Evolutionary conservation across 495 filamentous ascomycete species (phyloP), one percentile per base, ranked within the genome.

Genomic region (Filosporella fistucella): DNA sequence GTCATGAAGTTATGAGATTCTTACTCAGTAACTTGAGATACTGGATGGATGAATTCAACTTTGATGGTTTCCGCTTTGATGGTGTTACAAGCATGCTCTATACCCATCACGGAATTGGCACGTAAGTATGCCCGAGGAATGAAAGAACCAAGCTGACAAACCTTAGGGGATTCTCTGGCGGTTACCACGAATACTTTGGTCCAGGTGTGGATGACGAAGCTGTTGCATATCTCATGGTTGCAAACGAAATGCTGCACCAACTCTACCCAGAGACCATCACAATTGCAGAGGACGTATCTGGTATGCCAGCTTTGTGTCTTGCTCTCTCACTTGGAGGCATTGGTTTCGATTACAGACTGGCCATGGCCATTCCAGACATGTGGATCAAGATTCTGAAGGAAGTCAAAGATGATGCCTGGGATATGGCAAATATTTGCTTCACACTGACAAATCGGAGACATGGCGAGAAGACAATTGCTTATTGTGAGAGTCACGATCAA

Each of bases 11-110:
- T 25, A 64, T 98, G 60, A 77, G 93, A 18, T 98, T 98, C 67
- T 72, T 98, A 46, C 70, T 98, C 34, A 95, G 89, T 66, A 98
- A 98, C 64, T 73, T 98, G 47, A 79, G 94, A 20, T 98, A 95
- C 71, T 98, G 94, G 87, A 96, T 98, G 91, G 93, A 98, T 47
- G 91, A 96, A 62, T 98, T 96, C 60, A 64, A 78, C 39, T 96
- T 98, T 63, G 93, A 97, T 62, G 93, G 93, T 17, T 98, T 97
- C 76, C 78, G 93, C 36, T 98, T 98, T 61, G 93, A 98, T 61
- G 93, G 93, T 51, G 93, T 98, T 28, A 97, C 93, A 12, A 96
- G 90, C 63, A 98, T 98, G 86, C 83, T 98, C 47, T 98, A 98
- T 63, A 69, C 69, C 11, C 91, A 98, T 63, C 93, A 98, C 63